Conservation (phyloP, 202 grass and related monocot species). For the Setaria viridis region DNA sequence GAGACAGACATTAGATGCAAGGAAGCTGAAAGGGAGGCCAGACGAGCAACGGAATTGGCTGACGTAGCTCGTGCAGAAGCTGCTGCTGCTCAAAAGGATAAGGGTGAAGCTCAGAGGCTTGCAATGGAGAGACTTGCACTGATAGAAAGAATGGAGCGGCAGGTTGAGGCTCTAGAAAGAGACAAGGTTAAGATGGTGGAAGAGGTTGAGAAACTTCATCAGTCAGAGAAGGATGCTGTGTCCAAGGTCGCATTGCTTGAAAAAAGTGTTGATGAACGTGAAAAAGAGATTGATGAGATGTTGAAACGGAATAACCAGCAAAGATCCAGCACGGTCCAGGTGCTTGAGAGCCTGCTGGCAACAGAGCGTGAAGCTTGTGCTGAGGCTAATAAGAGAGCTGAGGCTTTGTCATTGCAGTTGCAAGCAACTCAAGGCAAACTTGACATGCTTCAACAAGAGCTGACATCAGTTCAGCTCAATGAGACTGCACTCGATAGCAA, state of each 20-base stretch:
- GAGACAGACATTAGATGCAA: slow-evolving; percentile 82
- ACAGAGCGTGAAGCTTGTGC: slow-evolving; percentile 76
- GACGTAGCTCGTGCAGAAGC: slow-evolving; percentile 76
- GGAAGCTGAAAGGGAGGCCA: slow-evolving; percentile 92
- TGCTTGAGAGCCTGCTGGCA: slow-evolving; percentile 76
- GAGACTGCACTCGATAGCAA: slow-evolving; percentile 90
- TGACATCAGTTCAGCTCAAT: slow-evolving; percentile 74
- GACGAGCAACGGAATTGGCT: slow-evolving; percentile 84
- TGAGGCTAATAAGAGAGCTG: slow-evolving; percentile 88
- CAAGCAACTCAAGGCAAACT: slow-evolving; percentile 93
- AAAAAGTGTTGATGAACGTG: slow-evolving; percentile 81
- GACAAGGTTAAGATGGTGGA: slow-evolving; percentile 69
- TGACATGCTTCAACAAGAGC: slow-evolving; percentile 90
- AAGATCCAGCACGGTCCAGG: slow-evolving; percentile 93
- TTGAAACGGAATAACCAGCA: slow-evolving; percentile 83
- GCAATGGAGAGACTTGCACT: slow-evolving; percentile 80
- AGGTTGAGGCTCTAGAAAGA: slow-evolving; percentile 76
- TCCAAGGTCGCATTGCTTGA: slow-evolving; percentile 81
- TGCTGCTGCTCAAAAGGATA: slow-evolving; percentile 78
- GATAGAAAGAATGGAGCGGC: slow-evolving; percentile 88
- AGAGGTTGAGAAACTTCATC: slow-evolving; percentile 76
- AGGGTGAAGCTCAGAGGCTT: slow-evolving; percentile 85
- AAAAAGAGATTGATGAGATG: slow-evolving; percentile 91
- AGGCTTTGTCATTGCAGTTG: slow-evolving; percentile 84
- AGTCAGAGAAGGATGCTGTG: slow-evolving; percentile 78